These are phyloP conservation scores for Streptanthus diversifolius DNA, from an alignment of 345 rosid species.

Conservation along the genomic window DNA sequence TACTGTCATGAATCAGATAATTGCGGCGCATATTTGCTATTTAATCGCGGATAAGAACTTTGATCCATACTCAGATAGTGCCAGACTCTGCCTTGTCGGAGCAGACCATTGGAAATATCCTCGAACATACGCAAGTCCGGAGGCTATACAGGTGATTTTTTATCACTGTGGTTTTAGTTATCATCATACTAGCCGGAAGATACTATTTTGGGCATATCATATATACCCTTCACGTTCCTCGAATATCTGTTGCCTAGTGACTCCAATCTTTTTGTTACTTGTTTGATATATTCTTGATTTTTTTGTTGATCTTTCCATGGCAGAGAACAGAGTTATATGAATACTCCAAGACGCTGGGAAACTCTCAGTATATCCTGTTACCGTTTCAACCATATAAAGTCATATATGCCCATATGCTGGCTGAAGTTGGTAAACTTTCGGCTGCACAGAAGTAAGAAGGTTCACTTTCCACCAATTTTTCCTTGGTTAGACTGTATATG, in stretches of 20 bases:
- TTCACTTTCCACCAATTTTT: constrained; percentile 4
- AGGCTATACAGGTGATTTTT: constrained; percentile 64
- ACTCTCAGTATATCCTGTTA: constrained; percentile 79
- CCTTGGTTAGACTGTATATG: constrained; percentile 8
- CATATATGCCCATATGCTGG: constrained; percentile 90
- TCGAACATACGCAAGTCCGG: constrained; percentile 65
- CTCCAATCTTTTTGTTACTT: not conserved
- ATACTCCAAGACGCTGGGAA: constrained; percentile 89
- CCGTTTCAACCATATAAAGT: constrained; percentile 96
- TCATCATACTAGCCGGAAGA: not conserved
- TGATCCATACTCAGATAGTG: constrained; percentile 63
- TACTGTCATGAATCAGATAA: constrained; percentile 42
- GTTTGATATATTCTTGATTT: not conserved
- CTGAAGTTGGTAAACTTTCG: constrained; percentile 91
- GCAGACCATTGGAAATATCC: constrained; percentile 78
- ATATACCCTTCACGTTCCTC: not conserved
- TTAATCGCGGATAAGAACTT: constrained; percentile 64
- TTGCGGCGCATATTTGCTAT: constrained; percentile 75
- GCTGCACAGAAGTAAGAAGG: constrained; percentile 80
- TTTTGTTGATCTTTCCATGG: constrained; percentile 34
- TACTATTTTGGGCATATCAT: not conserved
- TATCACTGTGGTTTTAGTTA: not conserved
- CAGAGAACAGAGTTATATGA: constrained; percentile 98
- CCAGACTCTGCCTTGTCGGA: constrained; percentile 73
- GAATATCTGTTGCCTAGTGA: not conserved